phyloP scores from a whole-genome alignment of 208 protist genomes.

The Leishmania arabica region DNA sequence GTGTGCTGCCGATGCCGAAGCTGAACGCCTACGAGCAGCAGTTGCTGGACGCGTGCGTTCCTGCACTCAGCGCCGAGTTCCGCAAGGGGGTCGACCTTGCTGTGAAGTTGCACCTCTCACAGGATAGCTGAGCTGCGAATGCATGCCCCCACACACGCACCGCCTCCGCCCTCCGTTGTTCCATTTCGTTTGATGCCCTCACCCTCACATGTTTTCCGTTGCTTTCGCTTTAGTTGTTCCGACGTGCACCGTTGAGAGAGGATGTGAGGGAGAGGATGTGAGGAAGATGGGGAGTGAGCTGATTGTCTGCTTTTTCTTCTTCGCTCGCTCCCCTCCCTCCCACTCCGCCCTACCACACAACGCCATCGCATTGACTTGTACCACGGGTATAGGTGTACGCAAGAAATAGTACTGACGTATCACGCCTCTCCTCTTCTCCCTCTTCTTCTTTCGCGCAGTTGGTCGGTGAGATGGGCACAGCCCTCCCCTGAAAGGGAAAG shows the following conservation, averaged over 20 bases:
- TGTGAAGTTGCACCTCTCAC: constrained; percentile 27
- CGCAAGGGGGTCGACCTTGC: constrained; percentile 71
- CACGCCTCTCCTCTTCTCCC: neutral
- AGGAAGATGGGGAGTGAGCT: neutral
- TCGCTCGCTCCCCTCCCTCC: neutral
- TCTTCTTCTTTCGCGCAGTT: neutral
- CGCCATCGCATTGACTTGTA: neutral
- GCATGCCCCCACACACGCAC: neutral
- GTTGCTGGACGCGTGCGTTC: constrained; percentile 73
- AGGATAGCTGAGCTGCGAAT: constrained; percentile 8
- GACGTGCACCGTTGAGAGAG: neutral
- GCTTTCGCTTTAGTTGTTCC: neutral
- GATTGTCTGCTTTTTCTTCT: neutral
- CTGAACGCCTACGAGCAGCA: constrained; percentile 62
- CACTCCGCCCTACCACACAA: neutral
- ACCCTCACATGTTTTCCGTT: neutral
- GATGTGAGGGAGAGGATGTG: neutral
- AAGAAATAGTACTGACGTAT: neutral
- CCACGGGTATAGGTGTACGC: neutral
- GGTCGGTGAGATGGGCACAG: neutral
- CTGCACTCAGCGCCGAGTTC: constrained; percentile 77
- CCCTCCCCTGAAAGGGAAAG: neutral
- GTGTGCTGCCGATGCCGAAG: constrained; percentile 61
- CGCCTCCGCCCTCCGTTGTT: neutral
- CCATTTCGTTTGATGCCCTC: neutral